phyloP scores from a whole-genome alignment of 2,329 filamentous ascomycete genomes.

The Juglanconis oblonga region DNA sequence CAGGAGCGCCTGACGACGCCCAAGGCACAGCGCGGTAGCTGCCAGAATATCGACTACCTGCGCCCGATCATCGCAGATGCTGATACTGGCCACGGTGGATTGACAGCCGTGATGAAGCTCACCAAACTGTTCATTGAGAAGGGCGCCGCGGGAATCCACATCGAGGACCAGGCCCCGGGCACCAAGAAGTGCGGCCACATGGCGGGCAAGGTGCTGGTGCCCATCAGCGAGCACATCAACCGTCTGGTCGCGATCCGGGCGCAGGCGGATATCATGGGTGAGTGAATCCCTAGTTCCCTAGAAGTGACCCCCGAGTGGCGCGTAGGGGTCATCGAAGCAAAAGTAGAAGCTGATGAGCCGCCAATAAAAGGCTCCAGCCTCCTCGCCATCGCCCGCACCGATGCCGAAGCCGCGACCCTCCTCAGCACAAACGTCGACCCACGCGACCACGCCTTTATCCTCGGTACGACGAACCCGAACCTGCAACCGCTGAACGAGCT shows the following conservation, averaged over 20 bases:
- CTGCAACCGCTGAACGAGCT: conserved; percentile 85
- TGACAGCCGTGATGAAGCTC: conserved; percentile 99
- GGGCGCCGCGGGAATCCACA: conserved; percentile 95
- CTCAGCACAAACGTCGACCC: conserved; percentile 96
- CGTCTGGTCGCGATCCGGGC: conserved; percentile 93
- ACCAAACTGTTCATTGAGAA: conserved; percentile 97
- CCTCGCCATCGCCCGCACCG: conserved; percentile 86
- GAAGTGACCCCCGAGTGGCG: no score
- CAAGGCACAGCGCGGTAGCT: conserved; percentile 66
- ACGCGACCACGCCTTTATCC: conserved; percentile 90
- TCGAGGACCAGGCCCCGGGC: conserved; percentile 96
- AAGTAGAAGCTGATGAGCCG: background rate
- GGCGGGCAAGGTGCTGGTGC: conserved; percentile 97
- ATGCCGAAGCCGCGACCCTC: conserved; percentile 95
- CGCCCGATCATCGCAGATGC: conserved; percentile 87
- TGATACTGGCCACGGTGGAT: conserved; percentile 88
- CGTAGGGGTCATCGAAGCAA: no score
- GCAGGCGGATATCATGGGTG: conserved; percentile 97
- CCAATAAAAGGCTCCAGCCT: conserved; percentile 68
- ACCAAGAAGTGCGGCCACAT: conserved; percentile 99
- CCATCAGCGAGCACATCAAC: conserved; percentile 97
- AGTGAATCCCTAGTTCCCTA: conserved; percentile 10
- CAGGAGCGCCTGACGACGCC: conserved; percentile 84
- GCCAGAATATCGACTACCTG: conserved; percentile 87
- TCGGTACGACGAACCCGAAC: conserved; percentile 81